phyloP scores from a whole-genome alignment of 78 protist species.

The Dictyostelium brefeldianum region DNA sequence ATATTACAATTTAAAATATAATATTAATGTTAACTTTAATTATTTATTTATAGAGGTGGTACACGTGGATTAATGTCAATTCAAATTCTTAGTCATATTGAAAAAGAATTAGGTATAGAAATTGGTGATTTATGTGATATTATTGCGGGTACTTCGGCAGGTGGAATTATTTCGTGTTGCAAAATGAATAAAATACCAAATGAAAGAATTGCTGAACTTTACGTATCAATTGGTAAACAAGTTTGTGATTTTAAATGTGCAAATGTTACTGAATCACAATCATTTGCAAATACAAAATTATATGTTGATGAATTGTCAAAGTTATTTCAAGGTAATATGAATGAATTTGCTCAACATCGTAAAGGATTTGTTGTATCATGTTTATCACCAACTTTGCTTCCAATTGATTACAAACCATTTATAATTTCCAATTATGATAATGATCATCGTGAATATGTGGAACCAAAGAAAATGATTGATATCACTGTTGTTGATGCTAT shows the following conservation, averaged over 20 bases:
- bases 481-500: background rate
- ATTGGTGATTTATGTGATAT: background rate
- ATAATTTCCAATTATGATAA: constrained; percentile 36
- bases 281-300: constrained; percentile 20
- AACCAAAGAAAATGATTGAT: background rate
- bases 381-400: background rate
- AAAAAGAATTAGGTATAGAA: constrained; percentile 11
- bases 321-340: background rate
- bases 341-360: background rate
- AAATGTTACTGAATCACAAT: constrained; percentile 17
- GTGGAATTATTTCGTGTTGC: constrained; percentile 11
- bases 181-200: background rate
- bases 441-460: background rate
- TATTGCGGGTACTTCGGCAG: constrained; percentile 25
- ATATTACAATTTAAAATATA: too few species aligned
- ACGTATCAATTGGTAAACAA: constrained; percentile 11
- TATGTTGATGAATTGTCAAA: background rate
- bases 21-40: too few species aligned
- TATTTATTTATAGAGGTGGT: background rate
- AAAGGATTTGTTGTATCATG: constrained; percentile 16
- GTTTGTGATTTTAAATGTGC: constrained; percentile 11
- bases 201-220: background rate
- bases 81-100: background rate
- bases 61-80: constrained; percentile 5
- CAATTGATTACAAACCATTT: constrained; percentile 2